These are phyloP conservation scores for Monosporascus sp. DNA, from an alignment of 2,329 filamentous ascomycete genomes.

Conservation along the genomic window DNA sequence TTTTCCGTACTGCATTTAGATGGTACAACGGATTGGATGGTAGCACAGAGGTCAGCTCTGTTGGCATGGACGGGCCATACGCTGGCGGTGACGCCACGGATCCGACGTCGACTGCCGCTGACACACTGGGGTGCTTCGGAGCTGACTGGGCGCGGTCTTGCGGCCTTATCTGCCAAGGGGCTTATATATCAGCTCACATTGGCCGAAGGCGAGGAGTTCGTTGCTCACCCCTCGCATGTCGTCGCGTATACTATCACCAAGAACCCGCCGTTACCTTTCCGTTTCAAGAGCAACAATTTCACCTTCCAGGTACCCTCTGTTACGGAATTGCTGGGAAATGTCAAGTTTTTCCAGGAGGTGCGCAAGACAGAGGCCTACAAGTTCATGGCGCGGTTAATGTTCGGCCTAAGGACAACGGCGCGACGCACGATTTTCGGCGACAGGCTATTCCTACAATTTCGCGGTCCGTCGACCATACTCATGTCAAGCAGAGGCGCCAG, in stretches of 20 bases:
- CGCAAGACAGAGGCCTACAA: conserved; percentile 70
- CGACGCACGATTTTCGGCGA: conserved; percentile 90
- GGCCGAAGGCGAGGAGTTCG: conserved; percentile 78
- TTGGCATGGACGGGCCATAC: conserved; percentile 97
- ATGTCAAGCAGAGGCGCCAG: conserved; percentile 82
- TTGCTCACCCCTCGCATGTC: conserved; percentile 86
- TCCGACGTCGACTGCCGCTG: conserved; percentile 69
- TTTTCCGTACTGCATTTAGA: conserved; percentile 86
- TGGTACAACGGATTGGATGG: conserved; percentile 91
- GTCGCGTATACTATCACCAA: conserved; percentile 81
- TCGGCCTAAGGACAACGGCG: conserved; percentile 68
- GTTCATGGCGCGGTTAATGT: conserved; percentile 57
- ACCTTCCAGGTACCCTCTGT: conserved; percentile 75
- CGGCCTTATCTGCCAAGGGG: conserved; percentile 78
- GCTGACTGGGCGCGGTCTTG: conserved; percentile 80
- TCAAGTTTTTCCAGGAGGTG: conserved; percentile 69
- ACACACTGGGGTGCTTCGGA: conserved; percentile 90
- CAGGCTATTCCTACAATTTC: conserved; percentile 83
- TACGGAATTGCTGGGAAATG: conserved; percentile 58
- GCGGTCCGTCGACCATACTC: conserved; percentile 78
- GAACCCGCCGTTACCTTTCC: conserved; percentile 73
- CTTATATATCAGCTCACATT: conserved; percentile 85
- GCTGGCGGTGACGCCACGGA: conserved; percentile 66
- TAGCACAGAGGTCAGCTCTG: conserved; percentile 79
- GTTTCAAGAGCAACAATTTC: conserved; percentile 74